Base-by-base conservation (phyloP, 75 land plant genomes). In the Ceratopteris richardii region DNA sequence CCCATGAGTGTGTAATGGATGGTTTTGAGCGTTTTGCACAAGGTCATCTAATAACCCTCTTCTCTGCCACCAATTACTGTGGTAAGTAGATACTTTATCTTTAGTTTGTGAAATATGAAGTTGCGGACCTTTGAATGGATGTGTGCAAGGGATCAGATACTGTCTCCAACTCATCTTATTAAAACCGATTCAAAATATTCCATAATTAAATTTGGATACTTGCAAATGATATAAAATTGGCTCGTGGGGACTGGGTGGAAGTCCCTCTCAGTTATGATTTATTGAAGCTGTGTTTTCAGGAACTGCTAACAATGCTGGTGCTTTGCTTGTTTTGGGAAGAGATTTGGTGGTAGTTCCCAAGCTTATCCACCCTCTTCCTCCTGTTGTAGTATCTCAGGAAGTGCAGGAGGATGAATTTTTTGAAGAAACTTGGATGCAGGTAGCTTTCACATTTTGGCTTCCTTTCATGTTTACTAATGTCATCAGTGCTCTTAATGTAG, bases 371-470 rank as follows among this genome's bases (percentile, higher is more conserved):
- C 71, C 71, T 28, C 22, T 64, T 18, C 71, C 71, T 64, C 71
- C 67, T 2, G 67, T 66, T n/a, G 27, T 65, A 19, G 40, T 66
- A 12, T 60, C 64, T 18, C 47, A 29, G 41, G 67, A 65, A 26
- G 44, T 59, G 36, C 65, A 53, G 18, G 54, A 30, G 10, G 72
- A 68, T 7, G 47, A 50, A 17, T 51, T 46, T 22, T 13, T 39
- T 11, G 71, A 68, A n/a, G 71, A 63, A 20, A 68, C 71, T 28
- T 68, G 71, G 71, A 68, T 68, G 71, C 71, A 68, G 57, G 71
- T 68, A 51, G 20, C 25, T 63, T 13, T 21, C 4, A 29, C 31
- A 13, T 14, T 18, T 57, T 13, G 27, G n/a, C n/a, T 37, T 13
- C 5, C 11, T 2, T 12, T 42, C 22, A 9, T 18, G 57, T 16